Conservation (phyloP, 2,329 filamentous ascomycete species). For the Neurospora crassa region DNA sequence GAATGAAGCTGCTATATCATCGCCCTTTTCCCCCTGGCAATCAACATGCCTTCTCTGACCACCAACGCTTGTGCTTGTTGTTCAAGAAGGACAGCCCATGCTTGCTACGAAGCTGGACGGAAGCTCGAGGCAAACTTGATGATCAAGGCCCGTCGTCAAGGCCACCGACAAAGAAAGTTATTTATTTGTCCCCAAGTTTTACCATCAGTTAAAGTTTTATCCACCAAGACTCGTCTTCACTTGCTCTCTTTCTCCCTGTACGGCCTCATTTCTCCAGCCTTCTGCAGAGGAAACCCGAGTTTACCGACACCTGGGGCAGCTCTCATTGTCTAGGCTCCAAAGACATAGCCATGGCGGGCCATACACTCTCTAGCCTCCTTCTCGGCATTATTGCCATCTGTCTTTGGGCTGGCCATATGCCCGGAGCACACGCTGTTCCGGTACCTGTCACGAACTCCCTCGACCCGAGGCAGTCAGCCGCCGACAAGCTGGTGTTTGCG, state of each 20-base stretch:
- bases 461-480: not conserved
- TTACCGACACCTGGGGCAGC: not conserved
- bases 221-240: not conserved
- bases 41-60: no score
- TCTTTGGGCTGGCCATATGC: constrained; percentile 7
- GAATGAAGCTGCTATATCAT: no score
- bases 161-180: not conserved
- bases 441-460: not conserved
- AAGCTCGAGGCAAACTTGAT: not conserved
- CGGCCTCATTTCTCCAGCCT: not conserved
- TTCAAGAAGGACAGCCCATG: no score
- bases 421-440: not conserved
- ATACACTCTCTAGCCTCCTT: not conserved
- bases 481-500: constrained; percentile 9
- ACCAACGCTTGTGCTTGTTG: no score
- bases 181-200: not conserved
- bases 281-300: not conserved
- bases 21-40: no score
- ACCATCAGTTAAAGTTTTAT: not conserved
- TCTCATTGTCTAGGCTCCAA: not conserved
- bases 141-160: not conserved
- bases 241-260: not conserved
- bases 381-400: constrained; percentile 2
- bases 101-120: not conserved
- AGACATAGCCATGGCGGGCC: not conserved